These are phyloP conservation scores for Wickerhamomyces hampshirensis DNA, from an alignment of 805 yeast species.

Conservation along the genomic window DNA sequence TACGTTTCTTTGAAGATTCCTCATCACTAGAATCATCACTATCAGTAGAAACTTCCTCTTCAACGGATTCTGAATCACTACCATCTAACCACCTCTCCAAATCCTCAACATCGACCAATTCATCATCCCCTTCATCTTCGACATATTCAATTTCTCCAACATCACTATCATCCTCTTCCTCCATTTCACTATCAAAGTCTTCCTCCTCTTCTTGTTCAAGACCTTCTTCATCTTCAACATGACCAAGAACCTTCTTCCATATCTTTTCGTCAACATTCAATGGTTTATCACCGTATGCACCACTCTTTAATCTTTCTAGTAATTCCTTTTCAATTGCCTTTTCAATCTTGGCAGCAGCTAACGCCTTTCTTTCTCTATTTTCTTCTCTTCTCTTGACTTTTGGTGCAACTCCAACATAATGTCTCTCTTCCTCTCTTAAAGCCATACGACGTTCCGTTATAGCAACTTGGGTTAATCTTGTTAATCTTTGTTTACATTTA, in stretches of 20 bases:
- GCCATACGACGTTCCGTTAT: slow-evolving; percentile 93
- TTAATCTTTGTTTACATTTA: slow-evolving; percentile 93
- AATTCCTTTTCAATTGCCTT: slow-evolving; percentile 95
- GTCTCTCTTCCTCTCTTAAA: slow-evolving; percentile 85
- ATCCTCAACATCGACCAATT: slow-evolving; percentile 91
- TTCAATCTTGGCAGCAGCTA: slow-evolving; percentile 94
- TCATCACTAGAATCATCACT: slow-evolving; percentile 36
- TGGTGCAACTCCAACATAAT: slow-evolving; percentile 86
- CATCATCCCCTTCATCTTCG: slow-evolving; percentile 85
- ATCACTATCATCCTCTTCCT: slow-evolving; percentile 48
- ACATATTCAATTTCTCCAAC: slow-evolving; percentile 84
- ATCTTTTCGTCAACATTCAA: slow-evolving; percentile 92
- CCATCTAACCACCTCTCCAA: slow-evolving; percentile 82
- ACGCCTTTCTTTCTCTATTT: slow-evolving; percentile 92
- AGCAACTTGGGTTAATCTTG: slow-evolving; percentile 92
- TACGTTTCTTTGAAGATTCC: slow-evolving; percentile 32
- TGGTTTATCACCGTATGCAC: slow-evolving; percentile 98
- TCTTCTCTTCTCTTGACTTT: slow-evolving; percentile 94
- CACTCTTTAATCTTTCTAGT: slow-evolving; percentile 90
- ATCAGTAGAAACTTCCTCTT: slow-evolving; percentile 27
- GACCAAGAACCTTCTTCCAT: slow-evolving; percentile 91
- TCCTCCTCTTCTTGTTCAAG: slow-evolving; percentile 43
- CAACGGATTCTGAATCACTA: slow-evolving; percentile 34
- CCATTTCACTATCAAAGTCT: slow-evolving; percentile 44
- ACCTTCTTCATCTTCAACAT: slow-evolving; percentile 66